Conservation (phyloP, 129 eudicot genomes). For the Lactuca saligna region DNA sequence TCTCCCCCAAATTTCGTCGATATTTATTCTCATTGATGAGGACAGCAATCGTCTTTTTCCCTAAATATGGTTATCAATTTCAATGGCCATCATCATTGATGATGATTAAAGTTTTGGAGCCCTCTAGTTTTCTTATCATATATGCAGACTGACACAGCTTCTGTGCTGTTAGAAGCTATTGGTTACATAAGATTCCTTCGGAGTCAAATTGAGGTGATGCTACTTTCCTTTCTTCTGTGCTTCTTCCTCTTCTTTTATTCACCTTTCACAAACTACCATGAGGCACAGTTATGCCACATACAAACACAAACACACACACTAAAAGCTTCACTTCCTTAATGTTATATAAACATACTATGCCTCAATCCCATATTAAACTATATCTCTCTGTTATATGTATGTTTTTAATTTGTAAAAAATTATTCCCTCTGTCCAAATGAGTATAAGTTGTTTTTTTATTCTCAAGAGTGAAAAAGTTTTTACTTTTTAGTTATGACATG, state of each 20-base stretch:
- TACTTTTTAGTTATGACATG: not conserved
- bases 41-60: too few species aligned
- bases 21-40: too few species aligned
- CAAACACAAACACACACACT: slow-evolving; percentile 16
- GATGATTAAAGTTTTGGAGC: too few species aligned
- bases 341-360: not conserved
- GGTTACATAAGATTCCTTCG: slow-evolving; percentile 98
- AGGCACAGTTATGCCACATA: slow-evolving; percentile 38
- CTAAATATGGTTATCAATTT: too few species aligned
- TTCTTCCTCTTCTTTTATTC: slow-evolving; percentile 30
- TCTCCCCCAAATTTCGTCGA: too few species aligned
- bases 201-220: slow-evolving; percentile 91
- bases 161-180: slow-evolving; percentile 88
- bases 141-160: slow-evolving; percentile 96
- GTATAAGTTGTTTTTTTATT: slow-evolving; percentile 8
- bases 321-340: slow-evolving; percentile 25
- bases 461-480: not conserved
- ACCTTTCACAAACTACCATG: slow-evolving; percentile 48
- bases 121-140: too few species aligned
- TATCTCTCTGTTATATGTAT: slow-evolving; percentile 11
- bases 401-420: slow-evolving; percentile 11
- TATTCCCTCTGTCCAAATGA: slow-evolving; percentile 24
- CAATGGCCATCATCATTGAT: too few species aligned
- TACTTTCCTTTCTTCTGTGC: slow-evolving; percentile 28
- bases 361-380: slow-evolving; percentile 24